Evolutionary conservation across 2,329 filamentous ascomycete species (phyloP).

Genomic region (Plectosphaerella plurivora): DNA sequence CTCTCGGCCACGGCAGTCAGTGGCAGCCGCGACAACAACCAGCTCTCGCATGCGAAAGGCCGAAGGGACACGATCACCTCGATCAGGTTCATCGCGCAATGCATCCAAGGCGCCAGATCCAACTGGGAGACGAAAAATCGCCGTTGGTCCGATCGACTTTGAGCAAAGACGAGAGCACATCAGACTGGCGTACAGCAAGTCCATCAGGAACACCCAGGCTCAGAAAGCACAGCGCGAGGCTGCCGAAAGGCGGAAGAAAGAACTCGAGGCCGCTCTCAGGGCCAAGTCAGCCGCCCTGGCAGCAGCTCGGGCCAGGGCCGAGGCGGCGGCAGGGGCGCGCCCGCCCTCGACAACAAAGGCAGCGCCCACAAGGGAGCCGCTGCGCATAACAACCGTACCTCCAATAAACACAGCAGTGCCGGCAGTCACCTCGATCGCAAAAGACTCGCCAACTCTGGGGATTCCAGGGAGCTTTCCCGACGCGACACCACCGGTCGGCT

Average conservation of each 20-base stretch:
- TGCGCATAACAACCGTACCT: neutral
- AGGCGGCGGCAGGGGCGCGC: neutral
- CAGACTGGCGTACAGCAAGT: conserved; percentile 79
- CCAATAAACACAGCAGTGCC: neutral
- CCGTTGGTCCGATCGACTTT: conserved; percentile 76
- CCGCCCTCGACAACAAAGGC: neutral
- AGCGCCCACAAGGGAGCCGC: neutral
- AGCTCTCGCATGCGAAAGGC: conserved; percentile 63
- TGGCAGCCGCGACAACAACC: conserved; percentile 69
- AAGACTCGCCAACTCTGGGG: conserved; percentile 63
- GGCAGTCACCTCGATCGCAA: conserved; percentile 8
- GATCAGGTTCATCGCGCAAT: conserved; percentile 23
- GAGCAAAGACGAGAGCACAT: conserved; percentile 77
- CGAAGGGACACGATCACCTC: conserved; percentile 49
- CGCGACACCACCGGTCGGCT: conserved; percentile 27
- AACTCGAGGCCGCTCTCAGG: conserved; percentile 41
- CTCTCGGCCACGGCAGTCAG: conserved; percentile 74
- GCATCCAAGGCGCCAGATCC: conserved; percentile 30
- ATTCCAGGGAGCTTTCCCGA: conserved; percentile 60
- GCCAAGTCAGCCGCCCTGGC: conserved; percentile 28
- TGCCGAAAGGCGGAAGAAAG: conserved; percentile 48
- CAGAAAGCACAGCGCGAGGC: conserved; percentile 49
- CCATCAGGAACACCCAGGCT: conserved; percentile 69
- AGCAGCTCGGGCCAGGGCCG: conserved; percentile 4
- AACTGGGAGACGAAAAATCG: conserved; percentile 46